These are phyloP conservation scores for Cryphonectria parasitica DNA, from an alignment of 2,329 filamentous ascomycete genomes.

Conservation along the genomic window DNA sequence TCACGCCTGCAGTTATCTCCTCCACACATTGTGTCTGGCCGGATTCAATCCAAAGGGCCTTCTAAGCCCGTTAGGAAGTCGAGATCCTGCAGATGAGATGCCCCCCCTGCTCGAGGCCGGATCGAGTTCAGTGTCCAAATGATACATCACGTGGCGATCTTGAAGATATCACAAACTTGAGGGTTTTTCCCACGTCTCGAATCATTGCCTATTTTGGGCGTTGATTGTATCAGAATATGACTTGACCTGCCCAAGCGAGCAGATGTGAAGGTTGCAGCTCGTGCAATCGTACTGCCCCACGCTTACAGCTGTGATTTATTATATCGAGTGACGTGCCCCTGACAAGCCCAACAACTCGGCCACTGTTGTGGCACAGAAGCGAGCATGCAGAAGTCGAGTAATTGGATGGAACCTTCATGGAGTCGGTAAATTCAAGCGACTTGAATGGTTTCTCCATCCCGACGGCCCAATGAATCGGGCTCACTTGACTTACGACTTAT, in stretches of 20 bases:
- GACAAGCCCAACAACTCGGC: neutral
- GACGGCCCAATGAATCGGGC: neutral
- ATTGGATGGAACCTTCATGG: neutral
- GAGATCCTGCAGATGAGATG: constrained; percentile 32
- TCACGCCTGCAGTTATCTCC: constrained; percentile 16
- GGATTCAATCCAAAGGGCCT: constrained; percentile 7
- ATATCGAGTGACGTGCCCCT: neutral
- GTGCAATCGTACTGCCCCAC: neutral
- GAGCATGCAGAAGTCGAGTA: neutral
- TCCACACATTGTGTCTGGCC: constrained; percentile 20
- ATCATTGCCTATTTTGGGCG: neutral
- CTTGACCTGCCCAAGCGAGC: constrained; percentile 5
- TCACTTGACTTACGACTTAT: neutral
- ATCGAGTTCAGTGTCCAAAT: neutral
- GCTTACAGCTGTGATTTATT: neutral
- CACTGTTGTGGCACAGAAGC: neutral
- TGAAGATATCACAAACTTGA: neutral
- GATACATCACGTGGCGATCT: neutral
- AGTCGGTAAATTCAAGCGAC: neutral
- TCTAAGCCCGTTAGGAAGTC: constrained; percentile 19
- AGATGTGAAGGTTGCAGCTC: neutral
- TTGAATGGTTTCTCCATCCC: neutral
- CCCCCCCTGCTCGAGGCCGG: neutral
- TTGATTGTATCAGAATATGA: neutral
- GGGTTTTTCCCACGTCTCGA: neutral